These are phyloP conservation scores for Amphichorda felina DNA, from an alignment of 2,329 filamentous ascomycete species.

Conservation along the genomic window DNA sequence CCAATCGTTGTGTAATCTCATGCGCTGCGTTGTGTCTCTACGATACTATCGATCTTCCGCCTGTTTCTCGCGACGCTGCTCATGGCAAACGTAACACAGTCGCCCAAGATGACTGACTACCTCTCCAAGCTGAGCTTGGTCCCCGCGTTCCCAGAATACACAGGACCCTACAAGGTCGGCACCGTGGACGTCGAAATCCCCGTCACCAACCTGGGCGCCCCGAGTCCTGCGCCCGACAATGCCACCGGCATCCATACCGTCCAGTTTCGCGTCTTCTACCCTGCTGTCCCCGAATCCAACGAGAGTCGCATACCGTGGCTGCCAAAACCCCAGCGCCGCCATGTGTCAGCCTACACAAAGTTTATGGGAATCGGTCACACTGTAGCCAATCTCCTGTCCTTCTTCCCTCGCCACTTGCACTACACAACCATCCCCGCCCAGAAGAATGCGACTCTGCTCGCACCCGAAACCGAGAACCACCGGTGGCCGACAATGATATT, in stretches of 20 bases:
- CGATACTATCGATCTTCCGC: no score
- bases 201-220: slow-evolving; percentile 42
- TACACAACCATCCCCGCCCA: slow-evolving; percentile 62
- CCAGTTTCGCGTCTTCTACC: slow-evolving; percentile 75
- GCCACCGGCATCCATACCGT: slow-evolving; percentile 55
- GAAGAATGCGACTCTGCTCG: slow-evolving; percentile 56
- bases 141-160: slow-evolving; percentile 62
- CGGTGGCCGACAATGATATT: slow-evolving; percentile 78
- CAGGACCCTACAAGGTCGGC: slow-evolving; percentile 67
- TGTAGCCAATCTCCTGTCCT: slow-evolving; percentile 47
- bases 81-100: slow-evolving; percentile 1
- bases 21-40: no score
- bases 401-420: slow-evolving; percentile 59
- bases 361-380: slow-evolving; percentile 58
- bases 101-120: slow-evolving; percentile 30
- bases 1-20: no score
- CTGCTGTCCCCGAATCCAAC: slow-evolving; percentile 40
- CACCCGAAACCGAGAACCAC: slow-evolving; percentile 30
- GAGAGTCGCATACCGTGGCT: slow-evolving; percentile 63
- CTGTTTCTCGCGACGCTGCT: background rate
- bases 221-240: slow-evolving; percentile 39
- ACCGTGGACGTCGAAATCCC: slow-evolving; percentile 74
- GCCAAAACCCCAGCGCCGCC: slow-evolving; percentile 61
- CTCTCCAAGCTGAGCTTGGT: slow-evolving; percentile 52
- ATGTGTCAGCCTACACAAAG: slow-evolving; percentile 62